Conservation (phyloP, 495 filamentous ascomycete genomes). For the Podospora pseudocomata region DNA sequence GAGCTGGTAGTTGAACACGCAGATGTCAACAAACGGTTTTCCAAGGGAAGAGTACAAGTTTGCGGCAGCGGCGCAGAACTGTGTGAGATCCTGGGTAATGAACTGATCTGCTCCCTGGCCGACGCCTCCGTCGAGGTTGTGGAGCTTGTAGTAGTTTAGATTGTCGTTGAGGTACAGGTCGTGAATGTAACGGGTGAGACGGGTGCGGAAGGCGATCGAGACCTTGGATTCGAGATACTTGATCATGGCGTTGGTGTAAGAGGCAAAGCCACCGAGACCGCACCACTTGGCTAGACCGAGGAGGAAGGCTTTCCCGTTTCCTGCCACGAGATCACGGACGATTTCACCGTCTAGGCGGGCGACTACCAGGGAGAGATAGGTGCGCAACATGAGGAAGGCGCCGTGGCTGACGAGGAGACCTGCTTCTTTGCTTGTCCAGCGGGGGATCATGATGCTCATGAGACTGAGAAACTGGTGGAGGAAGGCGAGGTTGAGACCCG, state of each 20-base stretch:
- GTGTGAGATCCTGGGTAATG: constrained; percentile 93
- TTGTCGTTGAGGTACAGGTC: constrained; percentile 93
- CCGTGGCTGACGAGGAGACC: constrained; percentile 83
- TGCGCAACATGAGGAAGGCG: constrained; percentile 82
- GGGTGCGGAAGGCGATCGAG: constrained; percentile 95
- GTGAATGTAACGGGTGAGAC: constrained; percentile 94
- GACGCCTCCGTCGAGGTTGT: constrained; percentile 89
- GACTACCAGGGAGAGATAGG: constrained; percentile 90
- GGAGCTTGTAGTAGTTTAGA: constrained; percentile 92
- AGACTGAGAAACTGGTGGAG: constrained; percentile 94
- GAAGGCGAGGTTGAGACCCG: constrained; percentile 95
- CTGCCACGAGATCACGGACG: constrained; percentile 90
- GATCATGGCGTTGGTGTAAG: constrained; percentile 95
- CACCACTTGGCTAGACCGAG: constrained; percentile 82
- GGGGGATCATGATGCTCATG: constrained; percentile 93
- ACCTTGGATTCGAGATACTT: constrained; percentile 98
- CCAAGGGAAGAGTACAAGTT: constrained; percentile 91
- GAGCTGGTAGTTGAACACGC: constrained; percentile 96
- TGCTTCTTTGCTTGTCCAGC: constrained; percentile 93
- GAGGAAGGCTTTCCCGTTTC: constrained; percentile 81
- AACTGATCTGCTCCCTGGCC: constrained; percentile 93
- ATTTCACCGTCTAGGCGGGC: constrained; percentile 94
- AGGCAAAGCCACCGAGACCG: constrained; percentile 64
- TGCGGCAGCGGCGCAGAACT: constrained; percentile 92
- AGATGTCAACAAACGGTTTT: constrained; percentile 91